Evolutionary conservation across 2,329 filamentous ascomycete genomes (phyloP), one percentile per base, ranked within the genome.

Genomic region (Diaporthe ampelina): DNA sequence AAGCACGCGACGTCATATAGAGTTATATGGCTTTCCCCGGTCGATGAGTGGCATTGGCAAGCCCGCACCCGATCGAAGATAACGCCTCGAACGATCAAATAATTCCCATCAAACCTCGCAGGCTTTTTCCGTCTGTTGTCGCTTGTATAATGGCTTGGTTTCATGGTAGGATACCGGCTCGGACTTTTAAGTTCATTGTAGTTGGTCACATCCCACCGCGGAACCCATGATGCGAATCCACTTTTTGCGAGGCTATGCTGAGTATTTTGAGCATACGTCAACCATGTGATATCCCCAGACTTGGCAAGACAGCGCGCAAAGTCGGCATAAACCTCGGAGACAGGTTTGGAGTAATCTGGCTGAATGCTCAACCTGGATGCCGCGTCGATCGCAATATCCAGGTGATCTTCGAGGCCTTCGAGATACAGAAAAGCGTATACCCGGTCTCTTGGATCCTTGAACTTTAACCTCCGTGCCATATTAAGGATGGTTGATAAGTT

Each of bases 161-260:
- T 5, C 17, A 54, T n/a, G 48, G 13, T 21, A 4, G 29, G n/a
- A 29, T 29, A 29, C n/a, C n/a, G n/a, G n/a, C n/a, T n/a, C n/a
- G n/a, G n/a, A n/a, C n/a, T n/a, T n/a, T n/a, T n/a, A n/a, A n/a
- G n/a, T n/a, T n/a, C n/a, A n/a, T n/a, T n/a, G n/a, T n/a, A n/a
- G n/a, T n/a, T n/a, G n/a, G n/a, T n/a, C n/a, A n/a, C n/a, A 29
- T 69, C 65, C 65, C 65, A 69, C 9, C 65, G 50, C 10, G 65
- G 65, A 19, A 56, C 24, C 50, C 65, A 69, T 29, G 65, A 56
- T 40, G 50, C 48, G 32, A 52, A 24, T 40, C 15, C 54, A 10
- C 7, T 37, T 15, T 37, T 1, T 5, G 29, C 26, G 15, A 29
- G 32, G 29, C n/a, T 69, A 3, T 26, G 8, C 35, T 43, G 48